These are phyloP conservation scores for Castanopsis chinensis DNA, from an alignment of 306 rosid species.

Conservation along the genomic window DNA sequence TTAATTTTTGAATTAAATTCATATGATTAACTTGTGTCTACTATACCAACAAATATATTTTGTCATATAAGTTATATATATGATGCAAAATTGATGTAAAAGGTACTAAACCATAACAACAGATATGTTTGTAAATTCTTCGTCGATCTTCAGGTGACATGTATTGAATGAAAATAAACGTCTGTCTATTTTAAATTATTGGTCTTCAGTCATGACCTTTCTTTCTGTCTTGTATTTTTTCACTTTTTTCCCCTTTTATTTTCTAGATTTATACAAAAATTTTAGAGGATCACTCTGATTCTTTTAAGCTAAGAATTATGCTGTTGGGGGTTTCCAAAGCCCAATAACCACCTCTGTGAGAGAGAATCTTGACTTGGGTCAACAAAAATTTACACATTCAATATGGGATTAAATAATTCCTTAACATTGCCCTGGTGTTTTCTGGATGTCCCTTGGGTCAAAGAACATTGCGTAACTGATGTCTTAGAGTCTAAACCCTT, in stretches of 20 bases:
- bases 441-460: background rate
- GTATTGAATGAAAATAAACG: background rate
- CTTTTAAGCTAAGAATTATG: background rate
- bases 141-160: background rate
- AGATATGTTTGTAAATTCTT: background rate
- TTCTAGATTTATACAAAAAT: background rate
- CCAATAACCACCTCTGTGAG: background rate
- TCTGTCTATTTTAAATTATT: background rate
- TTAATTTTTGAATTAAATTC: background rate
- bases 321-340: background rate
- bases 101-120: background rate
- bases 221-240: background rate
- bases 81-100: background rate
- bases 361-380: background rate
- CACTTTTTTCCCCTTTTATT: background rate
- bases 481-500: background rate
- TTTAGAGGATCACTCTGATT: background rate
- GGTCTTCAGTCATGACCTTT: background rate
- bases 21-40: background rate
- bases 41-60: background rate
- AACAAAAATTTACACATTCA: background rate
- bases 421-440: background rate
- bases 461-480: background rate
- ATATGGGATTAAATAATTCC: background rate
- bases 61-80: background rate